Percentiles rank a stretch among this genome's conserved stretches.
Evolutionary conservation across 768 basidiomycete species (phyloP).

Genomic region (Gymnopilus junonius): DNA sequence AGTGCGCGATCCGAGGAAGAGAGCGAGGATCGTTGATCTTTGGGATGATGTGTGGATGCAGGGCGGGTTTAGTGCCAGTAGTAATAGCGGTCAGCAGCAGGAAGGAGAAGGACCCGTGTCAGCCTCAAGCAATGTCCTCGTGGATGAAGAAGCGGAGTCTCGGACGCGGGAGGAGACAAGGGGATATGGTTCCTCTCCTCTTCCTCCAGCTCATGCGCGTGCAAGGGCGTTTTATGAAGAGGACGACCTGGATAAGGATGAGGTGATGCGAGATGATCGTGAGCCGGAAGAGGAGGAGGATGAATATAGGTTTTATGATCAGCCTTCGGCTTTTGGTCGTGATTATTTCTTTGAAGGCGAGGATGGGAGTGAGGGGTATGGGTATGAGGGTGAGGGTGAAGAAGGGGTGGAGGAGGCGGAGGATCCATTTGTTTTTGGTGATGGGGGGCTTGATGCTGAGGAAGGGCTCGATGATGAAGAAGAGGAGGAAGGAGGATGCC

Average conservation of each 20-base stretch:
- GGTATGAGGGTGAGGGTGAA: neutral
- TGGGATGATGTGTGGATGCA: slow-evolving; percentile 63
- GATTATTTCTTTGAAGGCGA: neutral
- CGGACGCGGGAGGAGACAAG: no score
- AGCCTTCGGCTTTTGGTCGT: neutral
- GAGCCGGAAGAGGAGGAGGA: neutral
- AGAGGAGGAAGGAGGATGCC: slow-evolving; percentile 27
- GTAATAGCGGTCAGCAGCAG: slow-evolving; percentile 4
- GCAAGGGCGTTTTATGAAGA: neutral
- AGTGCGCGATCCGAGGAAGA: slow-evolving; percentile 67
- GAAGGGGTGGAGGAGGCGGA: neutral
- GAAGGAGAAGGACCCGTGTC: neutral
- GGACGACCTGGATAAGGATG: neutral
- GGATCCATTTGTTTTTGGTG: no score
- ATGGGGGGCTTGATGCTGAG: neutral
- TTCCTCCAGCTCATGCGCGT: no score
- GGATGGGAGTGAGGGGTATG: neutral
- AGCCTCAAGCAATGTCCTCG: neutral
- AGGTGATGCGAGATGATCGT: neutral
- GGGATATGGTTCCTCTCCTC: no score
- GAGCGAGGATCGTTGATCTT: slow-evolving; percentile 64
- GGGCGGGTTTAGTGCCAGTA: slow-evolving; percentile 24
- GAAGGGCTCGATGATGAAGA: slow-evolving; percentile 18
- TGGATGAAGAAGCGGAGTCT: neutral
- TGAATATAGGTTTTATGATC: neutral